Evolutionary conservation across 2,329 filamentous ascomycete genomes (phyloP), one percentile per base, ranked within the genome.

Genomic region (Thelonectria discophora): DNA sequence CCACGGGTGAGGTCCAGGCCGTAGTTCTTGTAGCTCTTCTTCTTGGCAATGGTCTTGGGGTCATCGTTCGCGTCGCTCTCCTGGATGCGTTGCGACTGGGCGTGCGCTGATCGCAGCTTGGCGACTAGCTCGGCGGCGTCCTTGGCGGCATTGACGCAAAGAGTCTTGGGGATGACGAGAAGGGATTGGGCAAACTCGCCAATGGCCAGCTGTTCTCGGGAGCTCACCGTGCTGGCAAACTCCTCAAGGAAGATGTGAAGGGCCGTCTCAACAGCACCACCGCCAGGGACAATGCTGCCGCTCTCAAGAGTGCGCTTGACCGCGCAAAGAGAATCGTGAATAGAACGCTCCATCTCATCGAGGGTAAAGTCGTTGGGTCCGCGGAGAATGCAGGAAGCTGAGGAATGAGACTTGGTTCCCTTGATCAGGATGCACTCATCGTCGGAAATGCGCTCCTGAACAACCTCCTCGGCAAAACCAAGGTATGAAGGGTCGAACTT

Each of bases 21-120:
- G 78, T 99, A 99, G 85, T 99, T 99, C 82, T 94, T 95, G 85
- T 98, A 99, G 72, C 91, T 92, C 88, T 97, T 97, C 82, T 94
- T 95, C 79, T 92, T 93, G 50, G 93, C 93, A 60, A 95, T 85
- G 55, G 88, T 89, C 85, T 96, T 97, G 78, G 95, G 93, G 73
- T 97, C 90, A 78, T 94, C 92, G 69, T 87, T 89, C 54, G 86
- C 88, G 70, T 94, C 91, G n/a, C 90, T 90, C 67, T 97, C 92
- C 73, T 92, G 88, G 66, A 93, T 92, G 70, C 94, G 92, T 81
- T 99, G 95, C 60, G 94, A 97, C 51, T 97, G 86, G 34, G 95
- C 94, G 78, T 99, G 95, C 72, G 94, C 88, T 70, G 93, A 95
- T 69, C 95, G 93, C 66, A 99, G 88, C 80, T 98, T 94, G 24